A percentile compares a stretch with the other conserved stretches of the same genome.
Conservation (phyloP, 164 flowering plant species). For the Magnolia kwangsiensis region DNA sequence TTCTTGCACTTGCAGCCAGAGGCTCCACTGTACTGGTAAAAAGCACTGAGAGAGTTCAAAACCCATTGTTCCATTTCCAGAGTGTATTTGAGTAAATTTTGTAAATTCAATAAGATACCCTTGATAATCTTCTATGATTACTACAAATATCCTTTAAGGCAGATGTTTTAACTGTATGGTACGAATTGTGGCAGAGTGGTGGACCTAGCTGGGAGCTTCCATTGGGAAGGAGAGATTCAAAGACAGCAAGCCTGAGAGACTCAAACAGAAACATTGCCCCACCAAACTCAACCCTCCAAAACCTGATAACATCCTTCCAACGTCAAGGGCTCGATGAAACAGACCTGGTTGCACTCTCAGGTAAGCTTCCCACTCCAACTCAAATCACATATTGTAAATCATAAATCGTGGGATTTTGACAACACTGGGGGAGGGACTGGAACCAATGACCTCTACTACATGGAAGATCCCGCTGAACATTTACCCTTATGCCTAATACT, state of each 20-base stretch:
- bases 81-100: not conserved
- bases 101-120: not conserved
- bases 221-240: slow-evolving; percentile 87
- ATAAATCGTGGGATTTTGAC: no score
- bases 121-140: no score
- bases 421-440: no score
- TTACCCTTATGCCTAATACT: not conserved
- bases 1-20: slow-evolving; percentile 75
- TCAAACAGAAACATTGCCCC: slow-evolving; percentile 77
- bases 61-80: not conserved
- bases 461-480: no score
- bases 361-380: slow-evolving; percentile 23
- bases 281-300: slow-evolving; percentile 74
- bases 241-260: slow-evolving; percentile 60
- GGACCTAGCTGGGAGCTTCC: slow-evolving; percentile 89
- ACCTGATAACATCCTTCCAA: slow-evolving; percentile 54
- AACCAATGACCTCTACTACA: no score
- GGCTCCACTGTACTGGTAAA: slow-evolving; percentile 73
- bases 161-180: not conserved
- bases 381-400: no score
- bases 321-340: slow-evolving; percentile 73
- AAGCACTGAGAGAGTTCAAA: not conserved
- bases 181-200: slow-evolving; percentile 51
- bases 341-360: slow-evolving; percentile 92
- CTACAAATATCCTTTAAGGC: not conserved